These are phyloP conservation scores for Tuber borchii DNA, from an alignment of 495 filamentous ascomycete genomes.

Conservation along the genomic window DNA sequence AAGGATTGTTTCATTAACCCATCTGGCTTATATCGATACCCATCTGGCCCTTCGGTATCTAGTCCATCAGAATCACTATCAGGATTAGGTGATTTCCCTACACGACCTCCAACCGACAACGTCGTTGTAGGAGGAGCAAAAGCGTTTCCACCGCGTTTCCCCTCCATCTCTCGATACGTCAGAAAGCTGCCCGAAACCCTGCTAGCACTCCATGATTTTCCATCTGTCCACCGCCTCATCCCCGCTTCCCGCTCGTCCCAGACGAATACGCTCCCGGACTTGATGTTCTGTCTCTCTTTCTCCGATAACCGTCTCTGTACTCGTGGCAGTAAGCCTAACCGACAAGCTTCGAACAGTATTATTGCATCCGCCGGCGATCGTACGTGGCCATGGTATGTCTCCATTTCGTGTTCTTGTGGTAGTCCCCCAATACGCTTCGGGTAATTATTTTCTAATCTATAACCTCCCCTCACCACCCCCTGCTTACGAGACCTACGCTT, in stretches of 20 bases:
- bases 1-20: constrained; percentile 99
- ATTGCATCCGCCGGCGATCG: constrained; percentile 91
- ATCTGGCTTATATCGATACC: constrained; percentile 94
- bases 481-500: not conserved
- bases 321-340: constrained; percentile 78
- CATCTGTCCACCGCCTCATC: constrained; percentile 97
- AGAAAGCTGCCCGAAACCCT: constrained; percentile 95
- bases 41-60: constrained; percentile 83
- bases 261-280: constrained; percentile 93
- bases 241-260: constrained; percentile 98
- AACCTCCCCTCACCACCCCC: constrained; percentile 4
- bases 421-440: not conserved
- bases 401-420: constrained; percentile 53
- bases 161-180: constrained; percentile 98
- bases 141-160: constrained; percentile 69
- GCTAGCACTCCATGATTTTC: constrained; percentile 98
- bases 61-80: constrained; percentile 73
- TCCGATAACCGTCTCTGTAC: constrained; percentile 91
- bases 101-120: constrained; percentile 46
- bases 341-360: constrained; percentile 93
- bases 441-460: constrained; percentile 2
- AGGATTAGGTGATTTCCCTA: constrained; percentile 75
- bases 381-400: constrained; percentile 91
- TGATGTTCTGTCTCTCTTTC: constrained; percentile 91
- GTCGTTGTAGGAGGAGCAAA: constrained; percentile 51